Percentiles rank a stretch among this genome's conserved stretches.
Conservation (phyloP, 257 asterid genomes). For the Solanum pinnatisectum region DNA sequence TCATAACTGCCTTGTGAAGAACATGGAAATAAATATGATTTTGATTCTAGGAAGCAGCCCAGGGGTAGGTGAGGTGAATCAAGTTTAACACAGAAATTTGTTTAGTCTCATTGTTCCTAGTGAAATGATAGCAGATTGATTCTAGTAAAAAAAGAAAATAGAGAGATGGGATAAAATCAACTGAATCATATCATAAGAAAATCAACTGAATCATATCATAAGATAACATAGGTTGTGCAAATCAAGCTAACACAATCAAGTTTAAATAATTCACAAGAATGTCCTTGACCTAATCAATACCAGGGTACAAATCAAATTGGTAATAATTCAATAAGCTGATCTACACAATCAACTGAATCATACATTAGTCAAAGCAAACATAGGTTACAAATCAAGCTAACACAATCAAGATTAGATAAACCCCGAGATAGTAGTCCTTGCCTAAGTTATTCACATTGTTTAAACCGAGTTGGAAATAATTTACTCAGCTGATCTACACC, state of each 20-base stretch:
- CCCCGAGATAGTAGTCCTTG: not conserved
- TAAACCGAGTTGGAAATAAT: not conserved
- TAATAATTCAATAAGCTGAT: not conserved
- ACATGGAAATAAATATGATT: not conserved
- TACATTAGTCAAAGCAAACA: not conserved
- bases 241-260: not conserved
- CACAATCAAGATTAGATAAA: not conserved
- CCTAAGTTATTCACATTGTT: not conserved
- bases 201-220: not conserved
- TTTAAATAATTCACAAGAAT: not conserved
- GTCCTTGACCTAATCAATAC: not conserved
- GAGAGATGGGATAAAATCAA: not conserved
- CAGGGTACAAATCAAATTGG: not conserved
- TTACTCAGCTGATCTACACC: slow-evolving; percentile 8
- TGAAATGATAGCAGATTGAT: not conserved
- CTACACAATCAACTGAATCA: not conserved
- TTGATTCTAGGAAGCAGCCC: not conserved
- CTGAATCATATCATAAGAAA: no score
- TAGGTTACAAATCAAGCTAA: not conserved
- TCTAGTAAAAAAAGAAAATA: not conserved
- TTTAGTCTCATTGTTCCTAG: not conserved
- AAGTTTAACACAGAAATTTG: not conserved
- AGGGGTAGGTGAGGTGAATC: not conserved
- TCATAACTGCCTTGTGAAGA: not conserved
- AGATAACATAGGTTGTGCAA: not conserved